These are phyloP conservation scores for Aspergillus pseudotamarii DNA, from an alignment of 2,329 filamentous ascomycete species.

Conservation along the genomic window DNA sequence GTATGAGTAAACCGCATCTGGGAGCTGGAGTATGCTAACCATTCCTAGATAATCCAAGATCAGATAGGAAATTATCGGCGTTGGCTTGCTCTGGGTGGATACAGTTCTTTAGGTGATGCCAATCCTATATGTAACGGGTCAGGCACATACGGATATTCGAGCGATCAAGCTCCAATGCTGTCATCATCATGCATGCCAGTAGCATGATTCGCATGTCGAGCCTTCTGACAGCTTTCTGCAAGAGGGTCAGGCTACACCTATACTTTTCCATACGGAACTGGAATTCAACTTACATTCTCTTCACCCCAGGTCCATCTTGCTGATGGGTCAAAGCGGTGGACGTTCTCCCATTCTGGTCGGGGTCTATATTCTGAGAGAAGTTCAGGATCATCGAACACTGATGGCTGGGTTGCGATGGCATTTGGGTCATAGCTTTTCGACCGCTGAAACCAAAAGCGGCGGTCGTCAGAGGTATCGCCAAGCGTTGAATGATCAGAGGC, in stretches of 20 bases:
- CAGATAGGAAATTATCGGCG: constrained; percentile 58
- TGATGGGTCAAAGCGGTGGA: constrained; percentile 25
- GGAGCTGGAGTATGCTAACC: constrained; percentile 12
- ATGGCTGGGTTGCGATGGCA: constrained; percentile 45
- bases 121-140: constrained; percentile 48
- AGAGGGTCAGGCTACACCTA: constrained; percentile 50
- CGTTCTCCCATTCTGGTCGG: constrained; percentile 33
- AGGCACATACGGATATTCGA: constrained; percentile 53
- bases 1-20: not conserved
- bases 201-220: constrained; percentile 29
- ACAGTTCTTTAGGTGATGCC: constrained; percentile 13
- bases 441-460: constrained; percentile 34
- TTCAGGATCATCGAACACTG: constrained; percentile 51
- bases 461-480: constrained; percentile 22
- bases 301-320: constrained; percentile 26
- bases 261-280: not conserved
- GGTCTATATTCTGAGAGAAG: constrained; percentile 39
- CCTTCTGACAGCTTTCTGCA: constrained; percentile 17
- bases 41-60: constrained; percentile 31
- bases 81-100: constrained; percentile 50
- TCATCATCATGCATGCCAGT: constrained; percentile 58
- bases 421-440: constrained; percentile 26
- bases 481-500: constrained; percentile 11
- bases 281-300: constrained; percentile 16
- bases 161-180: constrained; percentile 61